A percentile compares a stretch with the other conserved stretches of the same genome.
Evolutionary conservation across 2,329 filamentous ascomycete species (phyloP).

Genomic region (Ceratocystis variospora): DNA sequence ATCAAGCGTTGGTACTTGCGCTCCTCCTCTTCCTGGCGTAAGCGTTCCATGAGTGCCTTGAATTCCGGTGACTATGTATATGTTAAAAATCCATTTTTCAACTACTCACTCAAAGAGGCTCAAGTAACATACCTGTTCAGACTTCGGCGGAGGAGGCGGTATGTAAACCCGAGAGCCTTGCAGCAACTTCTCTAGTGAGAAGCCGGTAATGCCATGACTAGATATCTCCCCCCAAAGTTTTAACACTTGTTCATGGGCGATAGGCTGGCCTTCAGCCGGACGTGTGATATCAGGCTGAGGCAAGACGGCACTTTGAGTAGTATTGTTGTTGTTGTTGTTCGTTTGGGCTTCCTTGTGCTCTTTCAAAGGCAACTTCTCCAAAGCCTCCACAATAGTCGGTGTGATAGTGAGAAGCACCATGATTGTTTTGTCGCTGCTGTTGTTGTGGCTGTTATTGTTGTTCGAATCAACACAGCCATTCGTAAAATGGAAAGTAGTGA

Average conservation of each 20-base stretch:
- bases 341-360: not conserved
- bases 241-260: conserved; percentile 57
- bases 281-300: not conserved
- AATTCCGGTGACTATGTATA: conserved; percentile 57
- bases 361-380: conserved; percentile 29
- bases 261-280: conserved; percentile 46
- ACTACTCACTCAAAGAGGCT: not conserved
- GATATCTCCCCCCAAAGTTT: conserved; percentile 44
- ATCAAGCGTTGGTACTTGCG: conserved; percentile 71
- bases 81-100: conserved; percentile 16
- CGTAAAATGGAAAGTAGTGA: not conserved
- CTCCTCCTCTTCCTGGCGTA: conserved; percentile 71
- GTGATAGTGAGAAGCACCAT: conserved; percentile 78
- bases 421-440: not conserved
- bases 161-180: conserved; percentile 58
- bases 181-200: conserved; percentile 56
- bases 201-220: conserved; percentile 24
- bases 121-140: conserved; percentile 51
- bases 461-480: not conserved
- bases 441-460: not conserved
- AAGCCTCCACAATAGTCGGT: conserved; percentile 47
- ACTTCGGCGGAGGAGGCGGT: conserved; percentile 67
- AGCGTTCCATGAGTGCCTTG: conserved; percentile 70
- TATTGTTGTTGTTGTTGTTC: conserved; percentile 10
- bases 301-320: not conserved